These are phyloP conservation scores for Colletotrichum limetticola DNA, from an alignment of 2,329 filamentous ascomycete species.

Conservation along the genomic window DNA sequence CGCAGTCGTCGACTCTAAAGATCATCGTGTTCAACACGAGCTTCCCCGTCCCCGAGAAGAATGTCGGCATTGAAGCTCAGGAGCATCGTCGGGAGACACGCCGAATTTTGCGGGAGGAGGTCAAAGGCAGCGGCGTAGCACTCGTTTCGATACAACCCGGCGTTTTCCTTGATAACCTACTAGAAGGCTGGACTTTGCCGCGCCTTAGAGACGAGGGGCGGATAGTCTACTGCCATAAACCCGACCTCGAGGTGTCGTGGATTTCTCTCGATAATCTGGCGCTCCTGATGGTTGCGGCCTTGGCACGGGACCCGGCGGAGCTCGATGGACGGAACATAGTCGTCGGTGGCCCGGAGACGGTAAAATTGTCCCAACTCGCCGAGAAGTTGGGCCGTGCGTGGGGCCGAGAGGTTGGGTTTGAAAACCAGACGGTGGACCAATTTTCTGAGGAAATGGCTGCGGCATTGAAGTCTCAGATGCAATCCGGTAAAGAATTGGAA, in stretches of 20 bases:
- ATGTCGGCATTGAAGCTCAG: conserved; percentile 39
- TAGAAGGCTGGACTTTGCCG: conserved; percentile 50
- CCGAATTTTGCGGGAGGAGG: conserved; percentile 40
- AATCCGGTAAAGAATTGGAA: conserved; percentile 47
- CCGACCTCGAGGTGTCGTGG: not conserved
- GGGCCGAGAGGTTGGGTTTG: not conserved
- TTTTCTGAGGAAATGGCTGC: not conserved
- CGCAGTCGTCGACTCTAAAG: conserved; percentile 62
- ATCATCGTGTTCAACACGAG: conserved; percentile 41
- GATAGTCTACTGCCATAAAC: not conserved
- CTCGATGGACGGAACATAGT: not conserved
- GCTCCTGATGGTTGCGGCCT: not conserved
- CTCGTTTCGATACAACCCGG: conserved; percentile 50
- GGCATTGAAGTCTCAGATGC: conserved; percentile 9
- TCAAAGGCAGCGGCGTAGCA: conserved; percentile 38
- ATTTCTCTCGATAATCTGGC: not conserved
- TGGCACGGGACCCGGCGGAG: not conserved
- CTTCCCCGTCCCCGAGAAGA: conserved; percentile 40
- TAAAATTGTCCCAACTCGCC: not conserved
- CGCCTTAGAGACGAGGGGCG: conserved; percentile 5
- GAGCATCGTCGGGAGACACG: conserved; percentile 47
- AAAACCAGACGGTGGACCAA: not conserved
- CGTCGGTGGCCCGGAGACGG: not conserved
- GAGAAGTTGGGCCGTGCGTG: not conserved
- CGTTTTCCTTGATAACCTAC: conserved; percentile 50